Evolutionary conservation across 2,329 filamentous ascomycete species (phyloP), one percentile per base, ranked within the genome.

Genomic region (Trichoderma citrinoviride): DNA sequence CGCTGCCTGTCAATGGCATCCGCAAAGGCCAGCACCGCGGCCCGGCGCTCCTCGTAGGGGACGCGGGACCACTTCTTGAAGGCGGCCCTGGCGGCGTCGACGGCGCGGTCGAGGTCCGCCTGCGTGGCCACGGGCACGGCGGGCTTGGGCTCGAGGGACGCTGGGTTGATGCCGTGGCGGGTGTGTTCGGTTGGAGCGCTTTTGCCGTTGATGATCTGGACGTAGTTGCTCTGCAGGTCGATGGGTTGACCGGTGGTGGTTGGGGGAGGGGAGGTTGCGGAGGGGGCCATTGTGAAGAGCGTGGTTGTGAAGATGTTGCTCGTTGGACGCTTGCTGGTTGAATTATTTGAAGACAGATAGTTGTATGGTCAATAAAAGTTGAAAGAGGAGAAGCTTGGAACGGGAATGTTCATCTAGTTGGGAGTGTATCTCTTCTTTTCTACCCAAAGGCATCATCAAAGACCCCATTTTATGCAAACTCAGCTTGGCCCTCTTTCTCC

Each of bases 71-170:
- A 77, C 3, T 55, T 68, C 21, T 68, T 71, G 52, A 71, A 76
- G 0, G 75, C 74, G 3, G 57, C 64, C 21, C 66, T 67, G 4
- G 72, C 74, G 23, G 70, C 68, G 1, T 61, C 61, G 14, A 76
- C 74, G 12, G 74, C 74, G 3, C 53, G 64, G 37, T 77, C 70
- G 14, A 77, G 67, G 37, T 77, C 72, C 1, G 70, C 68, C 19
- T 67, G 54, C 0, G 69, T 69, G 0, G 73, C 70, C 3, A 75
- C 64, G 3, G 74, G 74, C 3, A 70, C 69, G 4, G 74, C 73
- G 67, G 70, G 72, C 2, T 78, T 71, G 10, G 73, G 68, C 23
- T 76, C 68, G 5, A 75, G 71, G 1, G 65, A 78, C 62, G 68
- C 74, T 44, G 70, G 77, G 69, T 73, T 74, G 70, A 55, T 72